These are phyloP conservation scores for Raffaelea albimanens DNA, from an alignment of 2,329 filamentous ascomycete genomes.

Conservation along the genomic window DNA sequence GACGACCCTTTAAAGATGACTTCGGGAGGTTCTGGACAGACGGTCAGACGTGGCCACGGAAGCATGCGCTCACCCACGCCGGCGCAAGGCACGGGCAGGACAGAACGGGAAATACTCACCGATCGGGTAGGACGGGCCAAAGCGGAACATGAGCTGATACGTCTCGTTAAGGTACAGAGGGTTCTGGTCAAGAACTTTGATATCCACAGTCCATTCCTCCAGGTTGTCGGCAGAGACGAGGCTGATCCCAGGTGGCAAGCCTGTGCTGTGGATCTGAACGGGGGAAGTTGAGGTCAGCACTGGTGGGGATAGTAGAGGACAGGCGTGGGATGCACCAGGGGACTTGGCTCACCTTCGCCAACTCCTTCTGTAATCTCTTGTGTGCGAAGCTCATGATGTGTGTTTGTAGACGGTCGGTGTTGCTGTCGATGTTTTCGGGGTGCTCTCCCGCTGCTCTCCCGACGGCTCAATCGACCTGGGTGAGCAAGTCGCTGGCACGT, in stretches of 20 bases:
- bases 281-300: background rate
- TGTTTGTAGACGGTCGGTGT: background rate
- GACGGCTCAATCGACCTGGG: no score
- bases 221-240: constrained; percentile 76
- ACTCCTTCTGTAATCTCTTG: constrained; percentile 51
- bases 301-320: background rate
- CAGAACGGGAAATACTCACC: no score
- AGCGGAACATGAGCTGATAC: constrained; percentile 81
- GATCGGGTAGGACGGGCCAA: constrained; percentile 79
- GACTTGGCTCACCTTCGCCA: constrained; percentile 37
- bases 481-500: no score
- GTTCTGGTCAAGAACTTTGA: constrained; percentile 80
- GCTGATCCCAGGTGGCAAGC: constrained; percentile 60
- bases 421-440: background rate
- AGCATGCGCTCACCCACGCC: no score
- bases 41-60: background rate
- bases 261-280: constrained; percentile 38
- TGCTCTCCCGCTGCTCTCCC: no score
- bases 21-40: constrained; percentile 80
- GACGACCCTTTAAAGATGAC: constrained; percentile 70
- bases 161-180: constrained; percentile 73
- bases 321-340: background rate
- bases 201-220: constrained; percentile 87
- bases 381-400: constrained; percentile 31
- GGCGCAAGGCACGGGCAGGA: background rate